A percentile compares a stretch with the other conserved stretches of the same genome.
Conservation (phyloP, 2,329 filamentous ascomycete genomes). For the Sclerotinia minor region DNA sequence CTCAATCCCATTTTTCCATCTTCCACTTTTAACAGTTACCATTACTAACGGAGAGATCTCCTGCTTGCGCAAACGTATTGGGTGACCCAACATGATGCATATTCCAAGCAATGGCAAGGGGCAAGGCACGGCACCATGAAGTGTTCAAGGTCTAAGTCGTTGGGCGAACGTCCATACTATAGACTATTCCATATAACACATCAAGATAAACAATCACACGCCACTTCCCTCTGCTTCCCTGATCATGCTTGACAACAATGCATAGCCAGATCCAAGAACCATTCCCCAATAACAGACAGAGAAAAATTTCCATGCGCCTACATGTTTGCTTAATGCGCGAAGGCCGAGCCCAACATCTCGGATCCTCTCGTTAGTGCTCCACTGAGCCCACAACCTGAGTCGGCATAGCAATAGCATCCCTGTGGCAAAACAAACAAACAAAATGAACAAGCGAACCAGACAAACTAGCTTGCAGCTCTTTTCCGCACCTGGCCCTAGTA, state of each 20-base stretch:
- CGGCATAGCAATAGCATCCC: constrained; percentile 10
- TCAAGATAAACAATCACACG: constrained; percentile 19
- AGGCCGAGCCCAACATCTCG: constrained; percentile 13
- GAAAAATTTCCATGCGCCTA: background rate
- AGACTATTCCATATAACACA: constrained; percentile 6
- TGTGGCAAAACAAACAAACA: constrained; percentile 4
- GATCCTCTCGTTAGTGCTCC: background rate
- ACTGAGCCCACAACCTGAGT: constrained; percentile 1
- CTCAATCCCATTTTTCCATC: constrained; percentile 5
- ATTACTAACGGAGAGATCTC: constrained; percentile 13
- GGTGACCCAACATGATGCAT: constrained; percentile 7
- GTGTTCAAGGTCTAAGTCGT: constrained; percentile 20
- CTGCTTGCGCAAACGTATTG: constrained; percentile 9
- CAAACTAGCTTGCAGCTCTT: constrained; percentile 12
- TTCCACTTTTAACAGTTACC: constrained; percentile 2
- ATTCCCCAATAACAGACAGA: constrained; percentile 7
- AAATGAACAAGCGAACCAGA: background rate
- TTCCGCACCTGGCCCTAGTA: constrained; percentile 10
- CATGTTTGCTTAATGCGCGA: constrained; percentile 10
- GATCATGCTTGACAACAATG: background rate
- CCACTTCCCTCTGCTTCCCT: constrained; percentile 13
- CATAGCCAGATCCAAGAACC: background rate
- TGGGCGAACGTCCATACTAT: constrained; percentile 11
- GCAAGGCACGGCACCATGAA: constrained; percentile 21
- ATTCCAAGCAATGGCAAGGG: background rate